phyloP scores from a whole-genome alignment of 306 rosid genomes.

The Sphenostylis stenocarpa region DNA sequence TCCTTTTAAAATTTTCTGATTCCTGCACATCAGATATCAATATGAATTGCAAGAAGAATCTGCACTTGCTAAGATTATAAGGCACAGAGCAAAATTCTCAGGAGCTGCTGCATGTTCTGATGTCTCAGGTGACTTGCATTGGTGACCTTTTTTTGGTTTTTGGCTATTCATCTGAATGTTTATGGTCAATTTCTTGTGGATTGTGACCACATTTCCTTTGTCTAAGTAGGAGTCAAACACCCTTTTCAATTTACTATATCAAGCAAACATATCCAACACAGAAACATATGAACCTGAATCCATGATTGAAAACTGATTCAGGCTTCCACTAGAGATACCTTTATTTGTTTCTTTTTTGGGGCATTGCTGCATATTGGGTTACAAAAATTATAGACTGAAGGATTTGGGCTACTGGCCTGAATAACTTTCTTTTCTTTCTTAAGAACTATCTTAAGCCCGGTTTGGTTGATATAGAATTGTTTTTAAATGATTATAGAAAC shows the following conservation, averaged over 20 bases:
- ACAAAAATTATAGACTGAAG: background rate
- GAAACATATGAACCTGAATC: constrained; percentile 61
- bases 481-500: background rate
- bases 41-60: background rate
- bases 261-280: constrained; percentile 45
- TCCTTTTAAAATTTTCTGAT: background rate
- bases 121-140: background rate
- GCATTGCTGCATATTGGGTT: constrained; percentile 8
- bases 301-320: constrained; percentile 65
- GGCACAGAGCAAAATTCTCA: background rate
- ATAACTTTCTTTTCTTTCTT: background rate
- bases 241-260: constrained; percentile 66
- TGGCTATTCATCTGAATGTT: background rate
- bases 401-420: background rate
- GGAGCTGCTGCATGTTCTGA: background rate
- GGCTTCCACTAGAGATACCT: constrained; percentile 2
- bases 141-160: background rate
- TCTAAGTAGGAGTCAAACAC: constrained; percentile 57
- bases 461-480: background rate
- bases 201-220: background rate
- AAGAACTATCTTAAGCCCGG: background rate
- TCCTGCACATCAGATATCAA: background rate
- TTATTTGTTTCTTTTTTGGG: background rate
- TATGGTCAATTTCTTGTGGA: background rate
- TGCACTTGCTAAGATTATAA: background rate